phyloP scores from a whole-genome alignment of 2,329 filamentous ascomycete species.

The Pestalotiopsis sp. region DNA sequence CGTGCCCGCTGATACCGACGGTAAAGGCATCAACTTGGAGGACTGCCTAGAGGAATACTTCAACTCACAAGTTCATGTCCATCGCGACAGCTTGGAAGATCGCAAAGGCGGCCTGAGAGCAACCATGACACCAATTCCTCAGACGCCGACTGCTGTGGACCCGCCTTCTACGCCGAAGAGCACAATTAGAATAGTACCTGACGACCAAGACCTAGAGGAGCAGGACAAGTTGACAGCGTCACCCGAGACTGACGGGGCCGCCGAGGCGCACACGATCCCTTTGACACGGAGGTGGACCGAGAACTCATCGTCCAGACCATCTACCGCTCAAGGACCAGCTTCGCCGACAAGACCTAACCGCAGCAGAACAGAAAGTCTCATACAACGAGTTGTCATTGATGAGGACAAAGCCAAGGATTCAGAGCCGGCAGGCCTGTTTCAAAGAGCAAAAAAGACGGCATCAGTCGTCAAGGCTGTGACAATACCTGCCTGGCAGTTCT shows the following conservation, averaged over 20 bases:
- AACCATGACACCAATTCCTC: slow-evolving; percentile 33
- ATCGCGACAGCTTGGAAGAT: slow-evolving; percentile 67
- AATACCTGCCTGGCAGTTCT: slow-evolving; percentile 98
- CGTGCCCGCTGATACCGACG: slow-evolving; percentile 75
- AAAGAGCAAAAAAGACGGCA: slow-evolving; percentile 46
- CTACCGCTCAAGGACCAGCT: slow-evolving; percentile 19
- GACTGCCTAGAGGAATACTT: slow-evolving; percentile 94
- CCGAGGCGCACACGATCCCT: slow-evolving; percentile 20
- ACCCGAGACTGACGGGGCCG: slow-evolving; percentile 17
- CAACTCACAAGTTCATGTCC: slow-evolving; percentile 90
- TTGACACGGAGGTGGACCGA: slow-evolving; percentile 39
- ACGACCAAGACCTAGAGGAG: slow-evolving; percentile 19
- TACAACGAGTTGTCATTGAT: slow-evolving; percentile 61
- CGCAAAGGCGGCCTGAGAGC: slow-evolving; percentile 45
- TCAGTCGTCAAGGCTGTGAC: slow-evolving; percentile 78
- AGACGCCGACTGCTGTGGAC: slow-evolving; percentile 22
- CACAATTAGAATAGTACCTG: slow-evolving; percentile 36
- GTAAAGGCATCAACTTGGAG: slow-evolving; percentile 76
- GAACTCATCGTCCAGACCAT: slow-evolving; percentile 15
- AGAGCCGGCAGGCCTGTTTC: slow-evolving; percentile 43
- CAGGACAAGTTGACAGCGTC: slow-evolving; percentile 24
- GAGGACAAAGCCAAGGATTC: slow-evolving; percentile 46
- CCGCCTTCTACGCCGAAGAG: slow-evolving; percentile 26
- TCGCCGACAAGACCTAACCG: slow-evolving; percentile 30
- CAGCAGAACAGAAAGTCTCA: slow-evolving; percentile 57